Base-by-base conservation (phyloP, 805 yeast species). In the Lipomyces japonicus region DNA sequence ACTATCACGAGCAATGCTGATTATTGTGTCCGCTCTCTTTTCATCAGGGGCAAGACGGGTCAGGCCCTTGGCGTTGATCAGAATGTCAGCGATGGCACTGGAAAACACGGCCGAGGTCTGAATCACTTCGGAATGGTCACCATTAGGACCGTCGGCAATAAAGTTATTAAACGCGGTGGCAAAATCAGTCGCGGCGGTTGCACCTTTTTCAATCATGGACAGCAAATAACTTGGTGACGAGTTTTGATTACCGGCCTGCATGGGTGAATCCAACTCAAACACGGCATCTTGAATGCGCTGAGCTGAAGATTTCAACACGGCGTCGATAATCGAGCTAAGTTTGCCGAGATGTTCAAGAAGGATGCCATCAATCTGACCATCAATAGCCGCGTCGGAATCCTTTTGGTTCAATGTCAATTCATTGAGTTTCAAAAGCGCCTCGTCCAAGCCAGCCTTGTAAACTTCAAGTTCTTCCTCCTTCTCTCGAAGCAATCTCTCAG, bases 381-480 rank as follows among this genome's bases (percentile, higher is more conserved):
- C 79, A 39, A 77, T 69, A 10, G 80, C 78, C 10, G 72, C 69
- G 43, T 77, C 81, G 42, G 74, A 73, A 46, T 75, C 78, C 39
- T 69, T 67, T 49, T 71, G 74, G 42, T 65, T 65, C 19, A 65
- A 43, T 12, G 66, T 60, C 34, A 78, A 65, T 36, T 74, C 73
- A 0, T 81, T 80, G 44, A 86, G 67, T 60, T 80, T 84, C 47
- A 68, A 71, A 49, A 81, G 70, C 2, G 91, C 85, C 52, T 79
- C 80, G 53, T 84, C 93, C 78, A 86, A 77, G 19, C 70, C 64
- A 23, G 59, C 58, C 90, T 62, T 84, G 86, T 46, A 86, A 73
- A 61, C 86, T 81, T 84, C 95, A 46, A 86, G 69, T 63, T 86
- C 95, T 43, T 82, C 80, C 43, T 86, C 93, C 64, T 81, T 85